These are phyloP conservation scores for Zalaria obscura DNA, from an alignment of 2,329 filamentous ascomycete species.

Conservation along the genomic window DNA sequence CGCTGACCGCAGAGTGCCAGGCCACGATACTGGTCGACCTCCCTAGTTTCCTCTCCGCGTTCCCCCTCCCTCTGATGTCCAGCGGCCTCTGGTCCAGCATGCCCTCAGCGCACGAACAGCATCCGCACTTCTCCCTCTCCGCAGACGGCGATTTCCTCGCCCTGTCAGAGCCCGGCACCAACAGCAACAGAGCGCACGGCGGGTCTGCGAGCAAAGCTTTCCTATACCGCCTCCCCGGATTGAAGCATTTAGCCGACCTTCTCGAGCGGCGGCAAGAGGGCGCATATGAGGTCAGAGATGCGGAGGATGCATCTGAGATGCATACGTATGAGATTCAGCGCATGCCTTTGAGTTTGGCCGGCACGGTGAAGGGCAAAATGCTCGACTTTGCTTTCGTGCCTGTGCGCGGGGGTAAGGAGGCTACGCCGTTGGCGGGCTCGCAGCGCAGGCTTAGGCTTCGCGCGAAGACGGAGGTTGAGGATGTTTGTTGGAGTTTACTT, in stretches of 20 bases:
- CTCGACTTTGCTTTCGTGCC: constrained; percentile 2
- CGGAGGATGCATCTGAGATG: not conserved
- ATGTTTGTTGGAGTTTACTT: not conserved
- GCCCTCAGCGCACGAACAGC: constrained; percentile 17
- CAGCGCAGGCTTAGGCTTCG: not conserved
- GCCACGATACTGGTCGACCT: constrained; percentile 15
- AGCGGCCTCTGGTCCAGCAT: constrained; percentile 16
- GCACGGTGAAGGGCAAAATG: constrained; percentile 1
- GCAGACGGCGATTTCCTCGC: constrained; percentile 10
- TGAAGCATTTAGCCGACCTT: constrained; percentile 7
- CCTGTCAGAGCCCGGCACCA: constrained; percentile 15
- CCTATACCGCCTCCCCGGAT: constrained; percentile 14
- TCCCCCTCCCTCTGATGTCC: constrained; percentile 9
- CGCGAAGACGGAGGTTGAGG: not conserved
- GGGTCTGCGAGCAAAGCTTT: constrained; percentile 11
- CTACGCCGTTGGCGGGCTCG: not conserved
- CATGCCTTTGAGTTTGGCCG: constrained; percentile 3
- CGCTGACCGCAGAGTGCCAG: constrained; percentile 9
- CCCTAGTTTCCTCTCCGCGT: constrained; percentile 16
- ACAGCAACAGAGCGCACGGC: constrained; percentile 10
- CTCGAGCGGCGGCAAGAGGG: constrained; percentile 4
- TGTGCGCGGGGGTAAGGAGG: not conserved
- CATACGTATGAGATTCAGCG: constrained; percentile 2
- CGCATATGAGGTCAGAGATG: not conserved
- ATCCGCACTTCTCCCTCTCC: constrained; percentile 14